Percentiles rank a stretch among this genome's conserved stretches.
These are phyloP conservation scores for Aspergillus bombycis DNA, from an alignment of 2,329 filamentous ascomycete genomes.

Conservation along the genomic window DNA sequence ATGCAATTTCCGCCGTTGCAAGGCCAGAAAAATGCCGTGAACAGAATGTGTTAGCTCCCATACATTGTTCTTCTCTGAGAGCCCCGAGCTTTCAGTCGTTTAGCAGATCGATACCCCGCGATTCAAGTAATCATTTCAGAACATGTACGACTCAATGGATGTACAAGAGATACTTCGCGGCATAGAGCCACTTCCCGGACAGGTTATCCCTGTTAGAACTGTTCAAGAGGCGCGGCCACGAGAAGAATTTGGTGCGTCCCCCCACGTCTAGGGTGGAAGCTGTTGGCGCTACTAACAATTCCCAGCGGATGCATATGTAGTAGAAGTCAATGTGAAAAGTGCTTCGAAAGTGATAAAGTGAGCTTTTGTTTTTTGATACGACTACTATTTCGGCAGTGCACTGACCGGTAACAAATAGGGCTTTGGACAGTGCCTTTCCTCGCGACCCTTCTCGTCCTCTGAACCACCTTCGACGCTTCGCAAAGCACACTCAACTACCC, in stretches of 20 bases:
- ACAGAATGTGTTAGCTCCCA: not conserved
- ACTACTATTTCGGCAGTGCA: not conserved
- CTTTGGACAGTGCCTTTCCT: conserved; percentile 42
- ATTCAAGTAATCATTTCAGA: not conserved
- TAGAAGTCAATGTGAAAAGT: conserved; percentile 48
- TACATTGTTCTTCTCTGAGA: not conserved
- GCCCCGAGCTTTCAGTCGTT: not conserved
- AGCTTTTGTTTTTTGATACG: conserved; percentile 7
- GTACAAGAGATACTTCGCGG: conserved; percentile 25
- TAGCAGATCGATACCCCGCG: conserved; percentile 5
- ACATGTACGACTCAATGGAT: conserved; percentile 23
- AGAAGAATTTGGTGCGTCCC: conserved; percentile 45
- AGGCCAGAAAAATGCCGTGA: not conserved
- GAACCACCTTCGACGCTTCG: conserved; percentile 47
- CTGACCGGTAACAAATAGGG: conserved; percentile 27
- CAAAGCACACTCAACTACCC: conserved; percentile 40
- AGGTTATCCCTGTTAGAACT: conserved; percentile 46
- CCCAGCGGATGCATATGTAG: conserved; percentile 47
- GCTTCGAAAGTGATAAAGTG: conserved; percentile 50
- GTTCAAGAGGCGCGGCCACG: conserved; percentile 46
- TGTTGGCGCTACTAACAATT: conserved; percentile 10
- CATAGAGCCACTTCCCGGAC: conserved; percentile 36
- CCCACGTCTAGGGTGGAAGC: not conserved
- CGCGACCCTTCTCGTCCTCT: conserved; percentile 36
- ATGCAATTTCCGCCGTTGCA: not conserved